phyloP scores from a whole-genome alignment of 2,329 filamentous ascomycete species.

The Colletotrichum magnum region DNA sequence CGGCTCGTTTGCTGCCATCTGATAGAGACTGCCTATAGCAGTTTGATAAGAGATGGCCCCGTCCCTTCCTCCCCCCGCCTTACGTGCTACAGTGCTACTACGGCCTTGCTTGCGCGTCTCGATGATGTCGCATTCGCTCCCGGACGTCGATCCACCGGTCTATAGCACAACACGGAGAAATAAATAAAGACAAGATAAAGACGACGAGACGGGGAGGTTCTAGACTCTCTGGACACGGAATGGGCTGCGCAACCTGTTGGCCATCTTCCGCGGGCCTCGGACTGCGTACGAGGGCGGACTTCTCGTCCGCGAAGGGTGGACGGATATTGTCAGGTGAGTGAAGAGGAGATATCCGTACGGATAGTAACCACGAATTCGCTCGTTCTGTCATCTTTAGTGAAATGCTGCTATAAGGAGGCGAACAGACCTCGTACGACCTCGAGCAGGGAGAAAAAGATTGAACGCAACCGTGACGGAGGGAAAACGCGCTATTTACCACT shows the following conservation, averaged over 20 bases:
- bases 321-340: constrained; percentile 10
- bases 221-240: neutral
- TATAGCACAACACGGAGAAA: neutral
- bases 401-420: no score
- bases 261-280: no score
- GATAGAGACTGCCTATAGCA: no score
- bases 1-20: neutral
- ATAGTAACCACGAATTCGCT: neutral
- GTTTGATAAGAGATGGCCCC: neutral
- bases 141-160: constrained; percentile 9
- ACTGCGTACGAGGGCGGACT: neutral
- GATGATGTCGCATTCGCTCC: constrained; percentile 14
- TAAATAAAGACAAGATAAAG: neutral
- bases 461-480: no score
- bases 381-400: no score
- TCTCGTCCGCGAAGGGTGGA: neutral
- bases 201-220: neutral
- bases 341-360: neutral
- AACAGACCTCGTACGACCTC: no score
- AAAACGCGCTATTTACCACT: no score
- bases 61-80: no score
- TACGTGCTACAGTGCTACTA: neutral
- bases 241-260: no score
- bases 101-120: constrained; percentile 2
- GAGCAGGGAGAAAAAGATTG: no score